Evolutionary conservation across 2,329 filamentous ascomycete species (phyloP), one percentile per base, ranked within the genome.

Genomic region (Macroventuria anomochaeta): DNA sequence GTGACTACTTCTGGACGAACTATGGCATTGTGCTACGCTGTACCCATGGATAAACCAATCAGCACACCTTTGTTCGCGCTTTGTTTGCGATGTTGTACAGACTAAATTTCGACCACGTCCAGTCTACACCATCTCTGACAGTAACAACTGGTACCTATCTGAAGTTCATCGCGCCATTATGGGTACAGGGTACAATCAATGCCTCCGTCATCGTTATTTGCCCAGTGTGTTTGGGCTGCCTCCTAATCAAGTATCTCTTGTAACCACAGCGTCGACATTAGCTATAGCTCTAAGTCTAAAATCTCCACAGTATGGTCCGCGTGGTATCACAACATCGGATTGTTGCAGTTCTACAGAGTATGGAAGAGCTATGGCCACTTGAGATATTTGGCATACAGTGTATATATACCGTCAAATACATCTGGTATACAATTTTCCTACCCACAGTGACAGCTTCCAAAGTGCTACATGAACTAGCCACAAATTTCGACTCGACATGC

Each of bases 401-500:
- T 39, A 26, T 51, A 39, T 44, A 44, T 33, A 28, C 18, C 29
- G 23, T 18, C 26, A 5, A 21, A 13, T 31, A 18, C 33, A 51
- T 13, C 29, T 8, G n/a, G 13, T 13, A 7, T 7, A 23, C 2
- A 23, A 31, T 10, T 11, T 10, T 17, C 5, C 10, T 6, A 38
- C 25, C 25, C n/a, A 43, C n/a, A 43, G 8, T 15, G 12, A 10
- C 13, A 38, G 3, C n/a, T 31, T 23, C 11, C 13, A 32, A 15
- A 7, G 3, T 5, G 38, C n/a, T n/a, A 11, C 31, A n/a, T 8
- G 17, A 8, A 25, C n/a, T 20, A 5, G 29, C n/a, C 5, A 13
- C 11, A 26, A 25, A 7, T 18, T 13, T 10, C n/a, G 3, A 7
- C 18, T 26, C 25, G 23, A 40, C 26, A 77, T 77, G 76, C 62